Evolutionary conservation across 2,329 filamentous ascomycete genomes (phyloP).

Genomic region (Ascochyta koolunga): DNA sequence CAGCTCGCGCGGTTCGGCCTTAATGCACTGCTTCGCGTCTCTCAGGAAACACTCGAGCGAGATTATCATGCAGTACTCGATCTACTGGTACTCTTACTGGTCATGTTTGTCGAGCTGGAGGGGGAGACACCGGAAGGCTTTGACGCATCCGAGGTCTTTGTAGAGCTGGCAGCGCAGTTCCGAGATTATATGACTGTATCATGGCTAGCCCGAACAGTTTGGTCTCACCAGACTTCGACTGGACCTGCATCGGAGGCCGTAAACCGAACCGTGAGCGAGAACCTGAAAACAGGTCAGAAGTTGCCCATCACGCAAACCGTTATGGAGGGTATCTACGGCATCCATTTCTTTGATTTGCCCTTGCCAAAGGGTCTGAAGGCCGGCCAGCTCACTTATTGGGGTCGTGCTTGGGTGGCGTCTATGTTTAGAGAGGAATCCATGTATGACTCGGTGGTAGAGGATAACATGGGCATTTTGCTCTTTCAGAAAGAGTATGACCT

Average conservation of each 20-base stretch:
- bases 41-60: constrained; percentile 77
- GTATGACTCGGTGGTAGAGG: constrained; percentile 47
- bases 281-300: constrained; percentile 30
- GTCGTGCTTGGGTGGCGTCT: constrained; percentile 52
- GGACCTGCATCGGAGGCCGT: constrained; percentile 35
- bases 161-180: constrained; percentile 61
- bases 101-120: constrained; percentile 73
- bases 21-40: constrained; percentile 74
- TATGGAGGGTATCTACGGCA: constrained; percentile 44
- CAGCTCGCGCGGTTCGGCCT: constrained; percentile 76
- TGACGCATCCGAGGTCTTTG: constrained; percentile 64
- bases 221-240: constrained; percentile 39
- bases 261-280: constrained; percentile 34
- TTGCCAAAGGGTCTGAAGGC: constrained; percentile 35
- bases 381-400: constrained; percentile 53
- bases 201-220: constrained; percentile 45
- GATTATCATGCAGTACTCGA: constrained; percentile 79
- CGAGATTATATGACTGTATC: constrained; percentile 44
- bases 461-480: constrained; percentile 54
- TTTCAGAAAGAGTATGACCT: constrained; percentile 53
- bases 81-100: constrained; percentile 79
- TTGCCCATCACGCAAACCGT: constrained; percentile 45
- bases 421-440: constrained; percentile 42
- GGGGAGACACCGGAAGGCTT: constrained; percentile 74
- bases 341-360: constrained; percentile 39